A percentile compares a stretch with the other conserved stretches of the same genome.
phyloP scores from a whole-genome alignment of 805 yeast genomes.

The Suhomyces xylopsoci region DNA sequence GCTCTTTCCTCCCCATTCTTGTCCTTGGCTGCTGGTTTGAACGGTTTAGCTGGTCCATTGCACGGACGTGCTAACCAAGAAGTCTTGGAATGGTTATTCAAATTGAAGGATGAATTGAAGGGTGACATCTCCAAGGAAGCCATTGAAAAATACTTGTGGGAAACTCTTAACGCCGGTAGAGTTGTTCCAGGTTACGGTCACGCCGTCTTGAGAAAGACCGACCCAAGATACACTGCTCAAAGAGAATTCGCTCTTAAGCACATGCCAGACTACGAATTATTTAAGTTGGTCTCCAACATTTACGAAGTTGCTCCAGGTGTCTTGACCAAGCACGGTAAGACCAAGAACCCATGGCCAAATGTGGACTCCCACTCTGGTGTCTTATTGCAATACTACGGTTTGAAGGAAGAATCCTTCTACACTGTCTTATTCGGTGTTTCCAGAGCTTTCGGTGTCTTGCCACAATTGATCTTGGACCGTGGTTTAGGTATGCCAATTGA shows the following conservation, averaged over 20 bases:
- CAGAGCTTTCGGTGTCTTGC: slow-evolving; percentile 74
- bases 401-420: slow-evolving; percentile 69
- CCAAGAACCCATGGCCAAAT: slow-evolving; percentile 83
- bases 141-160: slow-evolving; percentile 70
- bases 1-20: slow-evolving; percentile 75
- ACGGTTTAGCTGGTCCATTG: slow-evolving; percentile 83
- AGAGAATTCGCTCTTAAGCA: slow-evolving; percentile 62
- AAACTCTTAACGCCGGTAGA: slow-evolving; percentile 64
- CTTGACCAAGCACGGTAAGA: slow-evolving; percentile 74
- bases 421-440: slow-evolving; percentile 83
- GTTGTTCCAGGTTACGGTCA: slow-evolving; percentile 90
- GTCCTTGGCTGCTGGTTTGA: slow-evolving; percentile 73
- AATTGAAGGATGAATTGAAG: slow-evolving; percentile 60
- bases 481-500: slow-evolving; percentile 76
- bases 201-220: slow-evolving; percentile 80
- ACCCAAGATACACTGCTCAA: slow-evolving; percentile 77
- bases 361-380: slow-evolving; percentile 82
- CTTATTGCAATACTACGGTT: slow-evolving; percentile 74
- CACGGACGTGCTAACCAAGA: slow-evolving; percentile 88
- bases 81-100: slow-evolving; percentile 70
- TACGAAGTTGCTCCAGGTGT: slow-evolving; percentile 74
- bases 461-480: slow-evolving; percentile 78
- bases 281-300: slow-evolving; percentile 62
- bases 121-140: slow-evolving; percentile 55
- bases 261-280: slow-evolving; percentile 61